These are phyloP conservation scores for Sarocladium brachiariae DNA, from an alignment of 2,329 filamentous ascomycete species.

Conservation along the genomic window DNA sequence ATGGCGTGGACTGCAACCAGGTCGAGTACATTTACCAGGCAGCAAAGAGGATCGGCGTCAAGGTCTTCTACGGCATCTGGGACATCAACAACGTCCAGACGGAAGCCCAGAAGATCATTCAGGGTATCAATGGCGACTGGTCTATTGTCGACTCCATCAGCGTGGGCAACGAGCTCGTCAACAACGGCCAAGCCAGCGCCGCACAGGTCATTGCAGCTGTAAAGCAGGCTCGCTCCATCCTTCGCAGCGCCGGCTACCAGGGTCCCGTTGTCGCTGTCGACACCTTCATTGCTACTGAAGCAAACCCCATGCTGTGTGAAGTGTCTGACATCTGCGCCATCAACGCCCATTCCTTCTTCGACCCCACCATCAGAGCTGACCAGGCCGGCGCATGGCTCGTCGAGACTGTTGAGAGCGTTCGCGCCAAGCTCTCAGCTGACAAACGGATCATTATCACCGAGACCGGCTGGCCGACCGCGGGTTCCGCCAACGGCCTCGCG, in stretches of 20 bases:
- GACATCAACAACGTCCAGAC: constrained; percentile 48
- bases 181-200: constrained; percentile 49
- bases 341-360: constrained; percentile 83
- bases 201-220: constrained; percentile 52
- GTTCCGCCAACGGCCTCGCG: constrained; percentile 58
- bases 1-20: constrained; percentile 75
- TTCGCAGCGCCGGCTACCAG: constrained; percentile 57
- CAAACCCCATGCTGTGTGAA: constrained; percentile 63
- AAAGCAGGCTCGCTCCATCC: constrained; percentile 44
- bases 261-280: constrained; percentile 77
- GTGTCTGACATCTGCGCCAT: constrained; percentile 71
- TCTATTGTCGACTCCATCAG: constrained; percentile 60
- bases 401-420: constrained; percentile 42
- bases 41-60: constrained; percentile 57
- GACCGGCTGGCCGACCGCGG: constrained; percentile 74
- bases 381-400: constrained; percentile 62
- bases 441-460: constrained; percentile 72
- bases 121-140: constrained; percentile 59
- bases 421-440: constrained; percentile 32
- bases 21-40: constrained; percentile 55
- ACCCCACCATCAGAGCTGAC: constrained; percentile 50
- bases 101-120: constrained; percentile 55
- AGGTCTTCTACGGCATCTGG: constrained; percentile 70
- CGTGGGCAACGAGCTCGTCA: constrained; percentile 77
- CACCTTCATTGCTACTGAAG: constrained; percentile 62